Evolutionary conservation across 2,329 filamentous ascomycete genomes (phyloP).

Genomic region (Emydomyces testavorans): DNA sequence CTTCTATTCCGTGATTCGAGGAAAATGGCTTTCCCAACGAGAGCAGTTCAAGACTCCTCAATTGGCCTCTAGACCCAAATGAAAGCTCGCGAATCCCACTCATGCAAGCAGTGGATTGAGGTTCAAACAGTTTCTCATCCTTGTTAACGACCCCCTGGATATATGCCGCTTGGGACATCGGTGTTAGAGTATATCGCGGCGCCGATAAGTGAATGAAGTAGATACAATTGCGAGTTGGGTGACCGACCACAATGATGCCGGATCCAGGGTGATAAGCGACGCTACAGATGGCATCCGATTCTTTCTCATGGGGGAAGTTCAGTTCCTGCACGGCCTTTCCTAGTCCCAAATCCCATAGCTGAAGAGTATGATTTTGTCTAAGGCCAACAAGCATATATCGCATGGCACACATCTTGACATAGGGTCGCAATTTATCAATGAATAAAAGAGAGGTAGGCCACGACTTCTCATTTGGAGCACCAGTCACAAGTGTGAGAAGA

Average conservation of each 20-base stretch:
- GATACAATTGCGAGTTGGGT: slow-evolving; percentile 92
- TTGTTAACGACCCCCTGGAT: slow-evolving; percentile 65
- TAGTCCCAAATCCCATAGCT: slow-evolving; percentile 94
- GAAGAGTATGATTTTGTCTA: slow-evolving; percentile 97
- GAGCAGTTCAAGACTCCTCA: slow-evolving; percentile 84
- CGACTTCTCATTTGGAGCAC: slow-evolving; percentile 78
- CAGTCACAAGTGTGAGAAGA: slow-evolving; percentile 74
- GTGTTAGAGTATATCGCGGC: slow-evolving; percentile 72
- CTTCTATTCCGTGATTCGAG: slow-evolving; percentile 44
- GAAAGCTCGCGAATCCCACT: slow-evolving; percentile 94
- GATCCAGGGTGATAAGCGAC: slow-evolving; percentile 86
- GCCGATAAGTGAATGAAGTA: slow-evolving; percentile 95
- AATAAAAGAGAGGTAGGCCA: slow-evolving; percentile 95
- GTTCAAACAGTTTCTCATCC: slow-evolving; percentile 62
- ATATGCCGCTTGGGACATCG: slow-evolving; percentile 78
- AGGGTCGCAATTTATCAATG: slow-evolving; percentile 90
- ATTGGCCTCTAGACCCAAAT: slow-evolving; percentile 70
- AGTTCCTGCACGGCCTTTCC: slow-evolving; percentile 95
- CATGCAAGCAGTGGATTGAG: slow-evolving; percentile 92
- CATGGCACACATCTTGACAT: slow-evolving; percentile 76
- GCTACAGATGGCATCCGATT: slow-evolving; percentile 95
- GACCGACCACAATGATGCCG: slow-evolving; percentile 87
- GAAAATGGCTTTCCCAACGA: slow-evolving; percentile 45
- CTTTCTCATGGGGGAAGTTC: slow-evolving; percentile 88
- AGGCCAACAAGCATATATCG: slow-evolving; percentile 95